A percentile compares a stretch with the other conserved stretches of the same genome.
Evolutionary conservation across 2,329 filamentous ascomycete genomes (phyloP).

Genomic region (Tolypocladium endophyticum): DNA sequence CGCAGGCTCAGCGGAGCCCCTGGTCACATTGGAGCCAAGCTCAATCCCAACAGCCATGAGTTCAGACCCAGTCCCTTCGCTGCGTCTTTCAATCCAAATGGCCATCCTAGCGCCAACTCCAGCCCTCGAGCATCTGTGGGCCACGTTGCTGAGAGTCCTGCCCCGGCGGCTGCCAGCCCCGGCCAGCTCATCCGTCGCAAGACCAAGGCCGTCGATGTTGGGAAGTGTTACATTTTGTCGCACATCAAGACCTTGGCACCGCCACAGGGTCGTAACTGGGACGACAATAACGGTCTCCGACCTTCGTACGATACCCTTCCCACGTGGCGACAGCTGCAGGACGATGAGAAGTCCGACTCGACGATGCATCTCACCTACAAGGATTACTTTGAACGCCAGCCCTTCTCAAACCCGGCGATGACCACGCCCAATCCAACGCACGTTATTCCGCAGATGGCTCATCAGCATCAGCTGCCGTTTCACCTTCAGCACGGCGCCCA

Average conservation of each 20-base stretch:
- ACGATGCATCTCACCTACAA: conserved; percentile 60
- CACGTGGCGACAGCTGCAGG: conserved; percentile 66
- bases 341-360: conserved; percentile 60
- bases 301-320: conserved; percentile 76
- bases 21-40: conserved; percentile 41
- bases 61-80: conserved; percentile 82
- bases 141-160: conserved; percentile 25
- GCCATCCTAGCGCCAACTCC: conserved; percentile 54
- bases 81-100: conserved; percentile 66
- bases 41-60: conserved; percentile 60
- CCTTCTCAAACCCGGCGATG: conserved; percentile 44
- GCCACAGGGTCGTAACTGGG: conserved; percentile 49
- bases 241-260: conserved; percentile 44
- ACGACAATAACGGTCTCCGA: conserved; percentile 71
- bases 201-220: conserved; percentile 58
- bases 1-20: conserved; percentile 41
- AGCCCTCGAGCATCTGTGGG: conserved; percentile 59
- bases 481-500: conserved; percentile 69
- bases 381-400: conserved; percentile 65
- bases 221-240: conserved; percentile 50
- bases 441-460: conserved; percentile 61
- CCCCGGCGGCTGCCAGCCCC: conserved; percentile 8
- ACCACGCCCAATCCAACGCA: conserved; percentile 61
- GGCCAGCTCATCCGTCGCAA: conserved; percentile 57
- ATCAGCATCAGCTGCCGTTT: conserved; percentile 74